Evolutionary conservation across 345 rosid species (phyloP), one percentile per base, ranked within the genome.

Genomic region (Eucalyptus regnans): DNA sequence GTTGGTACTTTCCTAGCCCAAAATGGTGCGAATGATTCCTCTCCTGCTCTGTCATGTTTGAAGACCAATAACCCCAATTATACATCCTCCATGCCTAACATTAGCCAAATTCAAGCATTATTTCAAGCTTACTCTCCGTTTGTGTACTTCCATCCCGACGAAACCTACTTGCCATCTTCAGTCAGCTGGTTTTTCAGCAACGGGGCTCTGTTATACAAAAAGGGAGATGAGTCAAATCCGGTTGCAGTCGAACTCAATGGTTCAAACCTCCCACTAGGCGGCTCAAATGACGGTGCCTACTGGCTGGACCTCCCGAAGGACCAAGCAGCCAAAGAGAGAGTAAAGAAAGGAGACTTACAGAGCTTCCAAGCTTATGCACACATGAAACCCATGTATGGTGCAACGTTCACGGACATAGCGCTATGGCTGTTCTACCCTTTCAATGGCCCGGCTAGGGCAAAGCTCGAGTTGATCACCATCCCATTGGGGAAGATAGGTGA

Each of bases 211-310:
- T 89, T 96, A n/a, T 94, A 95, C 90, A 94, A 92, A 84, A 92
- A 86, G 71, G 98, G 95, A 3, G 93, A 96, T n/a, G 98, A 95
- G 86, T 92, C 98, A 20, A 92, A 91, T 4, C 98, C 99, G 1
- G 87, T 86, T 43, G 86, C 89, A 2, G 90, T 97, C 3, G 92
- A 96, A 37, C 81, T 94, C n/a, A 91, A 87, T 1, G 98, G 99
- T 7, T 87, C 93, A 6, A 97, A 96, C 92, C 99, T 97, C 83
- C 99, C 99, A n/a, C 99, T 93, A 87, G 98, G 95, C 6, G 99
- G 96, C 49, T 91, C 96, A 4, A 91, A 95, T 16, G 98, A 97
- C 27, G 99, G 94, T 16, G 92, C 88, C 29, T 96, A 94, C 88
- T 96, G 99, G 99, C 37, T 97, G 83, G 98, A 96, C 92, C 96